Percentiles rank a stretch among this genome's conserved stretches.
Conservation (phyloP, 495 filamentous ascomycete genomes). For the Podospora appendiculata region DNA sequence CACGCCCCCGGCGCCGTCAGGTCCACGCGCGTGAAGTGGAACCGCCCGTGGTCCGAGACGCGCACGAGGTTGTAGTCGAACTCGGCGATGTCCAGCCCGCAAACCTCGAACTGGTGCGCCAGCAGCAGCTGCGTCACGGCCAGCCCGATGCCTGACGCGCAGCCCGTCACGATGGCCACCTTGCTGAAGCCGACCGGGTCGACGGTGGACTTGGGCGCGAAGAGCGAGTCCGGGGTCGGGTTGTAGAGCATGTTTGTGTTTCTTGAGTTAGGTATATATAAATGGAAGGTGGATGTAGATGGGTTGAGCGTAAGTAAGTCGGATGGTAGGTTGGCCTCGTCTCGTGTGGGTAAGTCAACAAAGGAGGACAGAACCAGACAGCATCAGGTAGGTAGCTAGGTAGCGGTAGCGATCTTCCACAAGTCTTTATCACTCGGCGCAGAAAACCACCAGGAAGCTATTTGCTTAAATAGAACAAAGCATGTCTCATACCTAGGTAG, state of each 20-base stretch:
- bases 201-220: conserved; percentile 7
- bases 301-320: too few species aligned
- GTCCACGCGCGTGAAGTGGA: conserved; percentile 28
- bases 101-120: conserved; percentile 27
- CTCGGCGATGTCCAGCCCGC: conserved; percentile 27
- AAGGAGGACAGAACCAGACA: too few species aligned
- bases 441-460: too few species aligned
- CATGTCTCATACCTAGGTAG: too few species aligned
- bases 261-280: background rate
- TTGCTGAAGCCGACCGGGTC: conserved; percentile 22
- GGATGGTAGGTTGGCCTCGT: too few species aligned
- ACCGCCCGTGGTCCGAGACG: conserved; percentile 18
- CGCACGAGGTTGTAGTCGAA: conserved; percentile 23
- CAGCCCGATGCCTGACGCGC: conserved; percentile 34
- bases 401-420: too few species aligned
- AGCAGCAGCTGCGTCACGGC: conserved; percentile 30
- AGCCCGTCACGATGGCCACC: conserved; percentile 35
- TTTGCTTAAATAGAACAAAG: too few species aligned
- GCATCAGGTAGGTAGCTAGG: too few species aligned
- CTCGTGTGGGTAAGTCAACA: too few species aligned
- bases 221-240: conserved; percentile 14
- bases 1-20: conserved; percentile 15
- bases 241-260: conserved; percentile 15
- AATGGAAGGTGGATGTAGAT: too few species aligned
- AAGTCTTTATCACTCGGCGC: too few species aligned